Conservation (phyloP, 768 basidiomycete species). For the Lactarius indigo region DNA sequence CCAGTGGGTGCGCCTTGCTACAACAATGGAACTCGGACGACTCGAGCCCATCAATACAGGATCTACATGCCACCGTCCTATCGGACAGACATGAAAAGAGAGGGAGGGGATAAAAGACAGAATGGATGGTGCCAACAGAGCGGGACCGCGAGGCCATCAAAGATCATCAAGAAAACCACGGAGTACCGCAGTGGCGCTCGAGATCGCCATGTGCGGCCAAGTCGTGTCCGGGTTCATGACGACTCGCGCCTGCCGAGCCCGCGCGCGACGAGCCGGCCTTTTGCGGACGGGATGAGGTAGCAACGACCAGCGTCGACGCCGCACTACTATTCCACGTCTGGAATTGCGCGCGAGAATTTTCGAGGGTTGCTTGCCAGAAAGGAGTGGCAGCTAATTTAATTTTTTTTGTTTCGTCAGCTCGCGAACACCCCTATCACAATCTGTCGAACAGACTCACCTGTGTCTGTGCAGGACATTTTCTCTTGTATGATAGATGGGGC, state of each 20-base stretch:
- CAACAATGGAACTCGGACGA: not conserved
- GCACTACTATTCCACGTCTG: not conserved
- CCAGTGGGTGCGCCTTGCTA: not conserved
- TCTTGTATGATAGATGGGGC: not conserved
- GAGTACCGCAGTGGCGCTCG: conserved; percentile 19
- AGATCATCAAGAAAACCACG: conserved; percentile 21
- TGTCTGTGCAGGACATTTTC: not conserved
- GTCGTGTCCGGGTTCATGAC: conserved; percentile 4
- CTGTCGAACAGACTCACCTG: not conserved
- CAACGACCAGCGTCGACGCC: not conserved
- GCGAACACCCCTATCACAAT: not conserved
- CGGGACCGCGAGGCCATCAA: not conserved
- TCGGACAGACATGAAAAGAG: not conserved
- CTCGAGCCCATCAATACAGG: not conserved
- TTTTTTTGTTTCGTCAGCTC: not conserved
- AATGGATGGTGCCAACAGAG: not conserved
- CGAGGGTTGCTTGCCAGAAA: not conserved
- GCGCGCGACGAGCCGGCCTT: not conserved
- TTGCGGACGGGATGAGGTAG: not conserved
- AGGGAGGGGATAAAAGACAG: not conserved
- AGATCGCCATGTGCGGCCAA: conserved; percentile 11
- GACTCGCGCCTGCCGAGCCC: not conserved
- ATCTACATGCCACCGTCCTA: not conserved
- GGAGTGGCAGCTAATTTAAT: not conserved
- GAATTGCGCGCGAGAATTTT: not conserved